Base-by-base conservation (phyloP, 75 land plant species). In the Selaginella tamariscina region DNA sequence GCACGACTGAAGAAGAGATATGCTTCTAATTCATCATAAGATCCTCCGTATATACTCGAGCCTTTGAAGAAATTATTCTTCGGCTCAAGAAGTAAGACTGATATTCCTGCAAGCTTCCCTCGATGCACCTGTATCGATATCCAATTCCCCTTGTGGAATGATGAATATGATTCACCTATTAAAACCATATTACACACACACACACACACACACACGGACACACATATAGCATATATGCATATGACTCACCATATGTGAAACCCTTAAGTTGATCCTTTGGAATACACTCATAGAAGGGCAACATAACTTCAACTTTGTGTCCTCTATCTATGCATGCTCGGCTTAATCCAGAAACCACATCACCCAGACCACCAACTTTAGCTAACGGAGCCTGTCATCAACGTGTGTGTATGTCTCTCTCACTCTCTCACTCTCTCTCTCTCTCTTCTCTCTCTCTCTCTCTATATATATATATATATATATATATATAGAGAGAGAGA, bases 281-380 rank as follows among this genome's bases (percentile, higher is more conserved):
- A 26, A 85, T 76, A 55, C 82, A 80, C 60, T 85, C 87, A 66
- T 85, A 85, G 81, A 85, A 82, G 31, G 82, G 87, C 13, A 85
- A 78, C 80, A 82, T 80, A 30, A 85, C 66, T 33, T 80, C 81
- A 64, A 85, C 87, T 13, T 69, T 78, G 72, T 85, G 87, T 28
- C 85, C 87, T 63, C 75, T 84, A 13, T 57, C 65, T 30, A 85
- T 32, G 59, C 82, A 85, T 54, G 87, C 82, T 32, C 87, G 82
- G 18, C 77, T 79, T 29, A 85, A 82, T 24, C 87, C 87, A n/a
- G 87, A 80, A 26, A 85, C 87, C 65, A 85, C 87, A 75, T 85
- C 87, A 39, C 82, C 87, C 56, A 85, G 74, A 8, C 87, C 87
- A 33, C 87, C 87, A 32, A 85, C 87, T 65, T 85, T 85, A 8